phyloP scores from a whole-genome alignment of 768 basidiomycete species.

The Tylopilus rubrobrunneus region DNA sequence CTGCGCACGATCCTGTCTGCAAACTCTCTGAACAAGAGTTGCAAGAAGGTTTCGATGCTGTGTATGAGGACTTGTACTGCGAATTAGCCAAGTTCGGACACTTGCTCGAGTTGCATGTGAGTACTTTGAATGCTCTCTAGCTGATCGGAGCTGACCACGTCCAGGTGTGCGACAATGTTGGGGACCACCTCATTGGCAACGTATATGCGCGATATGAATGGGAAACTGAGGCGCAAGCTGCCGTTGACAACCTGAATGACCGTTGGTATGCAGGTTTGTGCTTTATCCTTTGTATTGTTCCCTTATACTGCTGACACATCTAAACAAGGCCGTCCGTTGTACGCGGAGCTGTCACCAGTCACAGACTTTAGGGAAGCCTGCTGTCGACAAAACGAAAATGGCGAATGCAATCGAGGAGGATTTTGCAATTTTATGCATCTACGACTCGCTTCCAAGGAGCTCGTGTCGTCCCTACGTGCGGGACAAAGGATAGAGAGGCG shows the following conservation, averaged over 20 bases:
- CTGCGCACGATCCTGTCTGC: conserved; percentile 88
- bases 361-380: conserved; percentile 99
- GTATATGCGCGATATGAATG: conserved; percentile 98
- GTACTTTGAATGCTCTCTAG: conserved; percentile 23
- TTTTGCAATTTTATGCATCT: conserved; percentile 99
- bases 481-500: conserved; percentile 84
- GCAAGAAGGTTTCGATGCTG: conserved; percentile 88
- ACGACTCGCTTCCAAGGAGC: conserved; percentile 78
- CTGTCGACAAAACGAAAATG: conserved; percentile 98
- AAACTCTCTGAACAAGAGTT: conserved; percentile 83
- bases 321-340: conserved; percentile 79
- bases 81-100: conserved; percentile 95
- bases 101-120: conserved; percentile 89
- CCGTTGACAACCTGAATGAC: conserved; percentile 90
- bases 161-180: conserved; percentile 97
- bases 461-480: conserved; percentile 72
- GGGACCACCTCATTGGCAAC: conserved; percentile 97
- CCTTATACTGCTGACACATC: background rate
- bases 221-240: conserved; percentile 95
- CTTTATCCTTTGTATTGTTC: background rate
- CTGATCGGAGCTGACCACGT: background rate
- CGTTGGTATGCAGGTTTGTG: conserved; percentile 93
- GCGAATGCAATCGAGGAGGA: conserved; percentile 95
- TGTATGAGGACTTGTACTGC: conserved; percentile 94
- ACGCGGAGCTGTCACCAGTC: conserved; percentile 96